phyloP scores from a whole-genome alignment of 2,329 filamentous ascomycete genomes.

The Diplodia seriata region DNA sequence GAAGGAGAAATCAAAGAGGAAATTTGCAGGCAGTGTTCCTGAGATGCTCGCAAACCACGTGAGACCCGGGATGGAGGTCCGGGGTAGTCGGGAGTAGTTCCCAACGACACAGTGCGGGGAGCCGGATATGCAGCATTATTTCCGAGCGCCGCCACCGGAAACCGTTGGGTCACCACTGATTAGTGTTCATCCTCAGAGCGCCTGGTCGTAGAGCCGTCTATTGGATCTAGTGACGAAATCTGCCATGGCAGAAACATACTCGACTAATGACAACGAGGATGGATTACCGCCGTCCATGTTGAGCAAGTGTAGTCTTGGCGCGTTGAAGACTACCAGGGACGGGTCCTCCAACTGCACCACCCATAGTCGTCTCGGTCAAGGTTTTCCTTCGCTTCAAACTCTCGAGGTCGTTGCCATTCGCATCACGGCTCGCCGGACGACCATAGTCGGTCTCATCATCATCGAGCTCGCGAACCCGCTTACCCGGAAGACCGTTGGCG shows the following conservation, averaged over 20 bases:
- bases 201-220: constrained; percentile 32
- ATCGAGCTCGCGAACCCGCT: constrained; percentile 68
- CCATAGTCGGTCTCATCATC: constrained; percentile 70
- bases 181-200: constrained; percentile 30
- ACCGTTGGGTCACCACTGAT: constrained; percentile 25
- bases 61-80: constrained; percentile 25
- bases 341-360: constrained; percentile 43
- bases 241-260: constrained; percentile 27
- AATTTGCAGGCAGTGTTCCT: constrained; percentile 28
- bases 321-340: constrained; percentile 44
- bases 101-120: constrained; percentile 26
- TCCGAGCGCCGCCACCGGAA: constrained; percentile 4
- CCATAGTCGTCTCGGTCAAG: constrained; percentile 64
- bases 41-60: constrained; percentile 25
- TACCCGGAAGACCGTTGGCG: constrained; percentile 70
- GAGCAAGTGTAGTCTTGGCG: constrained; percentile 30
- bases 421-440: constrained; percentile 65
- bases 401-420: constrained; percentile 64
- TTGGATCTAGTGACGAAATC: constrained; percentile 32
- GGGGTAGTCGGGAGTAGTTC: constrained; percentile 18
- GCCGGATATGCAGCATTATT: constrained; percentile 17
- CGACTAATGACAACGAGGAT: constrained; percentile 8
- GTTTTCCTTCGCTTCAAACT: constrained; percentile 81
- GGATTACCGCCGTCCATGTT: constrained; percentile 31
- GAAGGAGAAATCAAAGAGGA: constrained; percentile 5